Evolutionary conservation across 495 filamentous ascomycete genomes (phyloP), one percentile per base, ranked within the genome.

Genomic region (Elaphomyces granulatus): DNA sequence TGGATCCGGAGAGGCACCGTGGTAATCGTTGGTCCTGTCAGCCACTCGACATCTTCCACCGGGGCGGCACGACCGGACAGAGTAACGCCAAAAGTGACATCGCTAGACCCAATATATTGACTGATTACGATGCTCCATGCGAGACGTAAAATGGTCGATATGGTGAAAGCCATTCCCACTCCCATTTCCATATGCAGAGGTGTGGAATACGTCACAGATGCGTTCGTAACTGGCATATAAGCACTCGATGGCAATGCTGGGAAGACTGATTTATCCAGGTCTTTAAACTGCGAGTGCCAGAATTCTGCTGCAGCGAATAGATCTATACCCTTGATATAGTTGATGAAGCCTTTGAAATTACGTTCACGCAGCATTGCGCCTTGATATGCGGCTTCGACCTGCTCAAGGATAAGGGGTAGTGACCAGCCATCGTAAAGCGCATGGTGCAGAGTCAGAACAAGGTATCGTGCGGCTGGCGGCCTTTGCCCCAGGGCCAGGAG

Each of bases 11-110:
- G 45, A 0, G 77, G 77, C 14, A 77, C 57, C 0, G 75, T 78
- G 0, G 75, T 61, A 37, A 80, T 66, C 37, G 70, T 71, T 0
- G 76, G 70, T 0, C 74, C 76, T 23, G 67, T 57, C 14, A 77
- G 70, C 21, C 64, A 51, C 32, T 70, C 64, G 1, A 77, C 59
- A 1, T 64, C 67, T 8, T 56, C 47, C 6, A 77, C 57, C 4
- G 67, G 56, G 6, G 64, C 64, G 23, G 71, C 66, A 6, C 77
- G 63, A 6, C 73, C 72, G 7, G 3, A 71, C 46, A 2, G 67
- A 75, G 31, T 32, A 4, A 41, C 8, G 7, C 4, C 18, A 20
- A 34, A 41, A 20, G 18, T 15, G 4, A 41, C 38, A 21, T 41
- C 15, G 10, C 12, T 21, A 12, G 26, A 32, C 20, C 38, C 38